These are phyloP conservation scores for Phytophthora palmivora DNA, from an alignment of 352 stramenopile species.

Conservation along the genomic window DNA sequence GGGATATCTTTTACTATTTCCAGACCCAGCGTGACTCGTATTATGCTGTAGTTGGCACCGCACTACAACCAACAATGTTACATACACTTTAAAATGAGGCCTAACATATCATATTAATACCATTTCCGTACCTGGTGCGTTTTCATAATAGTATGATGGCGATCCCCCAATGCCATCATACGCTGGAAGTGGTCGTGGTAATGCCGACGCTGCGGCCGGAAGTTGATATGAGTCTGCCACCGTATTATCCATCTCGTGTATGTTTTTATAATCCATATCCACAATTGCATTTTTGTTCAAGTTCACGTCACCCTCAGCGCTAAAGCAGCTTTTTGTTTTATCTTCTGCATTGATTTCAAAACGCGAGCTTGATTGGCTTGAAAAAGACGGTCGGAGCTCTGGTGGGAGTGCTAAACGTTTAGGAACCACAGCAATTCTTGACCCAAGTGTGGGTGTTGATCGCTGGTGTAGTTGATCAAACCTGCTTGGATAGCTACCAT, in stretches of 20 bases:
- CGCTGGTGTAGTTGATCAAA: slow-evolving; percentile 7
- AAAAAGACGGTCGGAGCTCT: slow-evolving; percentile 24
- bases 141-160: slow-evolving; percentile 81
- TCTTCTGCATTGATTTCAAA: background rate
- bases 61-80: slow-evolving; percentile 25
- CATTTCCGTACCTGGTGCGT: slow-evolving; percentile 38
- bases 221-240: slow-evolving; percentile 15
- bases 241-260: slow-evolving; percentile 2
- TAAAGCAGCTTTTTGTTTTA: slow-evolving; percentile 2
- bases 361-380: slow-evolving; percentile 1
- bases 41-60: slow-evolving; percentile 8
- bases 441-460: slow-evolving; percentile 2
- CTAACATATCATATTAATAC: background rate
- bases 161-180: slow-evolving; percentile 85
- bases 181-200: slow-evolving; percentile 71
- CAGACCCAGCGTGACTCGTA: background rate
- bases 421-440: background rate
- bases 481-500: slow-evolving; percentile 1
- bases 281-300: slow-evolving; percentile 3
- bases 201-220: slow-evolving; percentile 19
- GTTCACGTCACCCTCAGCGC: slow-evolving; percentile 1
- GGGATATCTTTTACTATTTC: slow-evolving; percentile 7
- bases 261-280: slow-evolving; percentile 3
- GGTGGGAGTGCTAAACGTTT: slow-evolving; percentile 22
- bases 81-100: slow-evolving; percentile 10